Conservation (phyloP, 768 basidiomycete genomes). For the Boletus rex-veris region DNA sequence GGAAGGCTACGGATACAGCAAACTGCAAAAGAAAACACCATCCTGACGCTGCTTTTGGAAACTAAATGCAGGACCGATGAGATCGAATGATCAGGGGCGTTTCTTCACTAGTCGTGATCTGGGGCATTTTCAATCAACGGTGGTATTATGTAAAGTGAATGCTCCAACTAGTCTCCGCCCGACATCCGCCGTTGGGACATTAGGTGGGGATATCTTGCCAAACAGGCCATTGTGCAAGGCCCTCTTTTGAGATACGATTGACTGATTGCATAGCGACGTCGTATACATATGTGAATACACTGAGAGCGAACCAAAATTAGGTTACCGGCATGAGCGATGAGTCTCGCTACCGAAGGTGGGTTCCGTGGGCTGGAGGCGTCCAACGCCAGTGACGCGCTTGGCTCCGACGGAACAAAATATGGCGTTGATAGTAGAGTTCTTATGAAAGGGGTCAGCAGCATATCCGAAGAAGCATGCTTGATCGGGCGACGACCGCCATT, state of each 20-base stretch:
- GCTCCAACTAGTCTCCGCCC: neutral
- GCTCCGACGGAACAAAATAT: constrained; percentile 4
- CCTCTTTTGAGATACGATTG: neutral
- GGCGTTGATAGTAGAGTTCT: neutral
- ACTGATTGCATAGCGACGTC: neutral
- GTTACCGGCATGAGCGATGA: neutral
- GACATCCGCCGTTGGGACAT: neutral
- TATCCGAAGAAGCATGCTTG: neutral
- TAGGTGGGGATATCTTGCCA: constrained; percentile 1
- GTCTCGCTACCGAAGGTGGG: constrained; percentile 7
- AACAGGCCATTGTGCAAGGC: neutral
- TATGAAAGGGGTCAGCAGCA: neutral
- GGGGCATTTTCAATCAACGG: constrained; percentile 1
- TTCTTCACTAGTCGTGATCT: neutral
- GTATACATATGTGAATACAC: neutral
- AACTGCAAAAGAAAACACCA: neutral
- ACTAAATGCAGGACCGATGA: neutral
- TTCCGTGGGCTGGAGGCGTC: neutral
- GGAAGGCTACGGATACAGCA: neutral
- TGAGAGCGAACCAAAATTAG: neutral
- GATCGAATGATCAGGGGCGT: neutral
- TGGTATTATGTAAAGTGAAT: neutral
- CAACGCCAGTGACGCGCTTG: neutral
- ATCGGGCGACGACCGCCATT: neutral
- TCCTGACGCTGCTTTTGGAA: neutral